Conservation (phyloP, 257 asterid species). For the Linaria vulgaris region DNA sequence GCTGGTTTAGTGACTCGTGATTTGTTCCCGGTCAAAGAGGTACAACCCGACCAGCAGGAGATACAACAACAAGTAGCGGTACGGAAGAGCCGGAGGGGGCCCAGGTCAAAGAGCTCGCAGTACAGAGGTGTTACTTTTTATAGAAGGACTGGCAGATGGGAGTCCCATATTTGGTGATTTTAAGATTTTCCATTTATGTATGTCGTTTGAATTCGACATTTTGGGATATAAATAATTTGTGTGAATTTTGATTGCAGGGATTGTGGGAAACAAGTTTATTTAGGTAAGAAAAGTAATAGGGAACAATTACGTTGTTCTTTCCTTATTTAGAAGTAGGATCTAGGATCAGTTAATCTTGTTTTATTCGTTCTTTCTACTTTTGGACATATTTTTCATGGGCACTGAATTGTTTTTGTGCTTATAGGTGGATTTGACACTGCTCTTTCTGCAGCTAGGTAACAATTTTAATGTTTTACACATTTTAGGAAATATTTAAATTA, state of each 20-base stretch:
- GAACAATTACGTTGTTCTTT: neutral
- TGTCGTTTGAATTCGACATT: no score
- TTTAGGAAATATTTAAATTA: no score
- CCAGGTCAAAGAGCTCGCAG: conserved; percentile 61
- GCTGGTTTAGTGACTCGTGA: conserved; percentile 55
- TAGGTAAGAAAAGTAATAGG: conserved; percentile 38
- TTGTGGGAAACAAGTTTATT: conserved; percentile 72
- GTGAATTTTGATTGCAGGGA: conserved; percentile 45
- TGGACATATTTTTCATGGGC: neutral
- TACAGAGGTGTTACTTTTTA: conserved; percentile 70
- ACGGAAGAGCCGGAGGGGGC: conserved; percentile 61
- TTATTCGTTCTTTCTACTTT: neutral
- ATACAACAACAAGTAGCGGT: conserved; percentile 39
- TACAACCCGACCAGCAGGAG: conserved; percentile 34
- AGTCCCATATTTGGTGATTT: conserved; percentile 61
- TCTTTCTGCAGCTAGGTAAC: conserved; percentile 79
- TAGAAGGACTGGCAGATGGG: conserved; percentile 75
- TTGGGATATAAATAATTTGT: neutral
- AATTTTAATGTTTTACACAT: neutral
- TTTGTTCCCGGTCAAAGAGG: conserved; percentile 47
- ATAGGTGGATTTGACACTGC: conserved; percentile 97
- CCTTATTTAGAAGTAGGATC: no score
- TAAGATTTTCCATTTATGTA: no score
- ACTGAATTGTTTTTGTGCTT: conserved; percentile 10
- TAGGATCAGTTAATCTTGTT: neutral